A percentile compares a stretch with the other conserved stretches of the same genome.
phyloP scores from a whole-genome alignment of 371 early-diverging fungal genomes.

The Encephalitozoon romaleae region DNA sequence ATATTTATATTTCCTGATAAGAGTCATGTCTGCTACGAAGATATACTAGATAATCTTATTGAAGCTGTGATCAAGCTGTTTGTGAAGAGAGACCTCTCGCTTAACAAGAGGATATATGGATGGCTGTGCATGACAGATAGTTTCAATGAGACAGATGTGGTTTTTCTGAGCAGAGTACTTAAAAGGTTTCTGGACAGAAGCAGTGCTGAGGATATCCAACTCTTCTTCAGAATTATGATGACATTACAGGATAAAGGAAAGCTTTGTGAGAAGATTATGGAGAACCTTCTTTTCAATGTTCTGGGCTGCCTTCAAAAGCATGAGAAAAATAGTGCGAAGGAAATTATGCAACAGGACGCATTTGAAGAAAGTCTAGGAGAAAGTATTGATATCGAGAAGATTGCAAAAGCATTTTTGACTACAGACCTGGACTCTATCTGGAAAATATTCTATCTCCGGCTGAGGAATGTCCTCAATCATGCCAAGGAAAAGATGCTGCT shows the following conservation, averaged over 20 bases:
- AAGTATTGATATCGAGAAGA: not conserved
- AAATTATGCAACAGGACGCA: not conserved
- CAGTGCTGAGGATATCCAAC: constrained; percentile 4
- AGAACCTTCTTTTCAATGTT: constrained; percentile 23
- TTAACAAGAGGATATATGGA: constrained; percentile 52
- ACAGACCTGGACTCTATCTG: constrained; percentile 21
- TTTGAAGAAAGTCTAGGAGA: not conserved
- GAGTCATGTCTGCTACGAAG: not conserved
- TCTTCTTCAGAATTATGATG: constrained; percentile 30
- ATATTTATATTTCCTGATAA: not conserved
- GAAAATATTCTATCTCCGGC: constrained; percentile 23
- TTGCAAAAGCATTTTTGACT: constrained; percentile 15
- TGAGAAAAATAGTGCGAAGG: not conserved
- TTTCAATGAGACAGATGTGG: not conserved
- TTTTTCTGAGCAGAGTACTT: not conserved
- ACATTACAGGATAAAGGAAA: constrained; percentile 25
- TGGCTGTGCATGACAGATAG: constrained; percentile 36
- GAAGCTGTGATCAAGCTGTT: constrained; percentile 45
- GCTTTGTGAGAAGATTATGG: constrained; percentile 15
- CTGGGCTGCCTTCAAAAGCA: not conserved
- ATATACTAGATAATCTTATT: not conserved
- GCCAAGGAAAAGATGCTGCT: not conserved
- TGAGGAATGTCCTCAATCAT: not conserved
- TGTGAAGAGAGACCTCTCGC: constrained; percentile 48
- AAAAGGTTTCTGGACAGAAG: constrained; percentile 9